A percentile compares a stretch with the other conserved stretches of the same genome.
Conservation (phyloP, 306 rosid species). For the Prunus fruticosa region DNA sequence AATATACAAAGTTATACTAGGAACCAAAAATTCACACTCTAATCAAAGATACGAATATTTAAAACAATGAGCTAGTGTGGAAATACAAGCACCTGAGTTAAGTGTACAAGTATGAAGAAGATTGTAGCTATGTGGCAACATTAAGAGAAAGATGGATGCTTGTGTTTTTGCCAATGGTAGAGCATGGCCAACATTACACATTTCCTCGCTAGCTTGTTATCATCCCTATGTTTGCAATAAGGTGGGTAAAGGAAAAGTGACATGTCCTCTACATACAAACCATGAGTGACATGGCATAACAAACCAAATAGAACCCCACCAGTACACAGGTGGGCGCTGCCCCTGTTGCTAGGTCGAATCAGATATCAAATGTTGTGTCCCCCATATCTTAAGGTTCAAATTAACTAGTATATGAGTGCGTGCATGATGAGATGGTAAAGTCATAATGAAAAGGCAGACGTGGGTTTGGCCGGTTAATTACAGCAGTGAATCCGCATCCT, state of each 20-base stretch:
- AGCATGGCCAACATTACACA: constrained; percentile 21
- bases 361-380: constrained; percentile 9
- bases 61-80: too few relatives aligned
- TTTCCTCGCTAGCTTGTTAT: constrained; percentile 1
- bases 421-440: too few relatives aligned
- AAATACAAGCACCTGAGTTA: too few relatives aligned
- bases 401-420: too few relatives aligned
- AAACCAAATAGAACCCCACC: neutral
- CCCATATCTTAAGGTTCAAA: too few relatives aligned
- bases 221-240: neutral
- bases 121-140: neutral
- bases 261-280: constrained; percentile 30
- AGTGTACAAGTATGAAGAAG: neutral
- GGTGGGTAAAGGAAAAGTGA: constrained; percentile 44
- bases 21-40: too few relatives aligned
- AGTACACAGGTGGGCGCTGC: neutral
- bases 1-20: too few relatives aligned
- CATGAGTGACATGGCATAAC: neutral
- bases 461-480: too few relatives aligned
- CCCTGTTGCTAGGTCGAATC: constrained; percentile 37
- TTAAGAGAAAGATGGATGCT: constrained; percentile 23
- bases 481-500: too few relatives aligned
- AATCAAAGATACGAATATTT: too few relatives aligned
- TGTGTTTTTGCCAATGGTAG: constrained; percentile 16
- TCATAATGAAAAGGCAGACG: too few relatives aligned